Conservation (phyloP, 2,329 filamentous ascomycete species). For the Penicillium paneum region DNA sequence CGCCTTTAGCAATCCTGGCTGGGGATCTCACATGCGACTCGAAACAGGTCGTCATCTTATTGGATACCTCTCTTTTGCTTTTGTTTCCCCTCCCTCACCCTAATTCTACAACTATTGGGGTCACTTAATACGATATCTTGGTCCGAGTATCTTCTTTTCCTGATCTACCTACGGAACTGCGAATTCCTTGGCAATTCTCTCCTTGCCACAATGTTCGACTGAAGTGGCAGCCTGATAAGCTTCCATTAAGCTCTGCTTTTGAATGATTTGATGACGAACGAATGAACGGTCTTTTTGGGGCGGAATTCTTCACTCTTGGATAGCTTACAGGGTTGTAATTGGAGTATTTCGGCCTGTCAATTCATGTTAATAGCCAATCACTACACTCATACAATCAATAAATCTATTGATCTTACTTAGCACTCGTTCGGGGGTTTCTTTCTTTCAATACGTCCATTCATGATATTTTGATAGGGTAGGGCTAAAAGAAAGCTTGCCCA, state of each 20-base stretch:
- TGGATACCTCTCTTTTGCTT: neutral
- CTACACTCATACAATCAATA: neutral
- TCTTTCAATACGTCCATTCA: conserved; percentile 4
- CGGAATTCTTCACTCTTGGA: conserved; percentile 4
- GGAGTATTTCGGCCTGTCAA: neutral
- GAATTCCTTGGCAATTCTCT: neutral
- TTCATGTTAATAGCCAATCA: neutral
- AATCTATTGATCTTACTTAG: neutral
- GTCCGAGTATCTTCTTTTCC: neutral
- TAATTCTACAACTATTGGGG: neutral
- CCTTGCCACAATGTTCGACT: neutral
- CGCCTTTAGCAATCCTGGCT: neutral
- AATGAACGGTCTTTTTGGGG: conserved; percentile 4
- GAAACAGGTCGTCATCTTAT: neutral
- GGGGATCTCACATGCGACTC: too few relatives aligned
- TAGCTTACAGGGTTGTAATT: neutral
- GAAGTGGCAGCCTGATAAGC: neutral
- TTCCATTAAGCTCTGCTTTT: neutral
- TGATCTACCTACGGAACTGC: neutral
- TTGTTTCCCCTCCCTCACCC: too few relatives aligned
- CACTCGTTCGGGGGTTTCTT: neutral
- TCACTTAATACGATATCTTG: neutral
- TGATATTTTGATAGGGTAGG: neutral
- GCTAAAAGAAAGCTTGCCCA: neutral
- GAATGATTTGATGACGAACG: conserved; percentile 21